Base-by-base conservation (phyloP, 257 asterid genomes). In the Jacaranda copaia region DNA sequence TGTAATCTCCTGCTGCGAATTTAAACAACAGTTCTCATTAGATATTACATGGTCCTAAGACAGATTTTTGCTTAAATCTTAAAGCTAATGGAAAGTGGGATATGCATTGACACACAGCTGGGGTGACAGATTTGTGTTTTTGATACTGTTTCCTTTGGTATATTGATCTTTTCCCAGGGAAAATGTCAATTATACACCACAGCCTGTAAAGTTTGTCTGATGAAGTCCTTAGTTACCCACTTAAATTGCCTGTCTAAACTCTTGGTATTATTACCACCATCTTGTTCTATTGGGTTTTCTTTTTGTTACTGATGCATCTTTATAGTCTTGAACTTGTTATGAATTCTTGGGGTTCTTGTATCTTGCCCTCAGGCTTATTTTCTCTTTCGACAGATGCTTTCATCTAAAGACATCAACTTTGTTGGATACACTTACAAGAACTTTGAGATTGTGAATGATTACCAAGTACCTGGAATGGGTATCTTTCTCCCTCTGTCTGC, bases 391-490 rank as follows among this genome's bases (percentile, higher is more conserved):
- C 51, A 53, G 63, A 42, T 42, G 46, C 46, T 42, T 42, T 42
- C 46, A 42, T 42, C 46, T 5, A 42, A 42, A 42, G 46, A 42
- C 46, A 42, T 42, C 46, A 42, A 42, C 46, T 42, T 42, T 42
- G 46, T 42, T 42, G 46, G 46, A 8, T 42, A 42, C 46, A 42
- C 46, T 5, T 42, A 42, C 46, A 42, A 42, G 8, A 42, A 42
- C 8, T 52, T 36, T 39, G 79, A 82, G 64, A 74, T 74, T 9
- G 77, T 81, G 76, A 84, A 85, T 62, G 92, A 87, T 68, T 87
- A 87, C 76, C 89, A 84, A 88, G 87, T 78, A 68, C 87, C 87
- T 73, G 92, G 89, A 82, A 88, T 85, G 90, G 89, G 88, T 88
- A 43, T 51, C 12, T 72, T 73, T 72, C 65, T 78, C 76, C 11